Evolutionary conservation across 1,139 yeast genomes (phyloP).

Genomic region (Candida sanyaensis): DNA sequence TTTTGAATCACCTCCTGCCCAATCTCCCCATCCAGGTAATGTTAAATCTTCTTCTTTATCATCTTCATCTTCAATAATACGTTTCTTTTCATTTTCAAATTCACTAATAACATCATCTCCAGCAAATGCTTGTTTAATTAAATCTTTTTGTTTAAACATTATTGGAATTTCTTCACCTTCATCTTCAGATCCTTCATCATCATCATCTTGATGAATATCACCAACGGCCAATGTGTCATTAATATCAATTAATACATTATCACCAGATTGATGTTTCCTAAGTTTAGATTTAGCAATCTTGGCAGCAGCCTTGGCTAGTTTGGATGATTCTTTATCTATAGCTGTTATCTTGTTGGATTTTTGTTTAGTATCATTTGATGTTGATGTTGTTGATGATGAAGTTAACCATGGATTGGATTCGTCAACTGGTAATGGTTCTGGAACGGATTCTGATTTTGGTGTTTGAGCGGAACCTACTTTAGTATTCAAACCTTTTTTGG

Average conservation of each 20-base stretch:
- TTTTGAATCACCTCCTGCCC: conserved; percentile 67
- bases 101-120: conserved; percentile 91
- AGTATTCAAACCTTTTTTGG: background rate
- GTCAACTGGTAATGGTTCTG: conserved; percentile 18
- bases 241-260: conserved; percentile 49
- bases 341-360: conserved; percentile 55
- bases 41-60: conserved; percentile 85
- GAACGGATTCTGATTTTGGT: too few relatives aligned
- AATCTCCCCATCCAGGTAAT: conserved; percentile 94
- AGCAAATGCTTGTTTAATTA: conserved; percentile 91
- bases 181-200: conserved; percentile 42
- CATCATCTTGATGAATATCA: conserved; percentile 35
- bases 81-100: conserved; percentile 72
- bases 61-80: conserved; percentile 74
- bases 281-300: conserved; percentile 52
- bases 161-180: conserved; percentile 37
- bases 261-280: conserved; percentile 37
- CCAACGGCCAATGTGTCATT: conserved; percentile 42
- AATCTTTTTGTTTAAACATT: conserved; percentile 76
- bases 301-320: conserved; percentile 53
- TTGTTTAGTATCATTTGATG: conserved; percentile 21
- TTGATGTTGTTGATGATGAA: conserved; percentile 37
- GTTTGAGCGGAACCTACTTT: background rate
- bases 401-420: conserved; percentile 74
- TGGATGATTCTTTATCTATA: conserved; percentile 61